Evolutionary conservation across 2,329 filamentous ascomycete genomes (phyloP).

Genomic region (Lachnellula hyalina): DNA sequence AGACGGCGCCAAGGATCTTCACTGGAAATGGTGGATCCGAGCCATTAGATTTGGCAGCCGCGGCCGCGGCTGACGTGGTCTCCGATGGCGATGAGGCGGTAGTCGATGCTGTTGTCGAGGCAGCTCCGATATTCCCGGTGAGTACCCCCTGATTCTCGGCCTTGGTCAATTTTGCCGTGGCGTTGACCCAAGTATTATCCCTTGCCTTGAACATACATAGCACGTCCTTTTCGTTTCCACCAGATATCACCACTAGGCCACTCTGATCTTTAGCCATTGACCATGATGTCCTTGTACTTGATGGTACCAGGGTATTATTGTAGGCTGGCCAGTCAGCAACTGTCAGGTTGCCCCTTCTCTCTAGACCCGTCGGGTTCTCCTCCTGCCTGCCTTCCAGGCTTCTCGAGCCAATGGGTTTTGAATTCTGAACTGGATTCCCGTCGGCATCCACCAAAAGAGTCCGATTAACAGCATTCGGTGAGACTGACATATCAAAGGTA

Average conservation of each 20-base stretch:
- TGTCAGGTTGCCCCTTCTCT: conserved; percentile 44
- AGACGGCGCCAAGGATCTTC: conserved; percentile 72
- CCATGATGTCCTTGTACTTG: conserved; percentile 58
- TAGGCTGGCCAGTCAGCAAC: conserved; percentile 69
- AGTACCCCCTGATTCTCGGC: conserved; percentile 2
- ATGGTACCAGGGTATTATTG: conserved; percentile 68
- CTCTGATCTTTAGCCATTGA: conserved; percentile 61
- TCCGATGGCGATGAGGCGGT: conserved; percentile 16
- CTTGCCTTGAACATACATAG: conserved; percentile 73
- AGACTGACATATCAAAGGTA: conserved; percentile 67
- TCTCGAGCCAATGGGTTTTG: conserved; percentile 36
- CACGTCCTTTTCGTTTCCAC: conserved; percentile 57
- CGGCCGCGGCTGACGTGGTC: conserved; percentile 23
- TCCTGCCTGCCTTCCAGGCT: neutral
- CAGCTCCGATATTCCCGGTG: conserved; percentile 10
- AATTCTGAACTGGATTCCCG: conserved; percentile 48
- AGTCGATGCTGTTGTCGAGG: conserved; percentile 17
- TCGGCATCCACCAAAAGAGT: conserved; percentile 59
- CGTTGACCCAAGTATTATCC: conserved; percentile 73
- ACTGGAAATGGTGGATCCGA: conserved; percentile 36
- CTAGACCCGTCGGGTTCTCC: conserved; percentile 2
- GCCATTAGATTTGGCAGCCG: conserved; percentile 31
- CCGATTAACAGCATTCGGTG: conserved; percentile 70
- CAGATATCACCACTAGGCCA: conserved; percentile 71
- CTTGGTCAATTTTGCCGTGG: conserved; percentile 38